A percentile compares a stretch with the other conserved stretches of the same genome.
These are phyloP conservation scores for Kazachstania bromeliacearum DNA, from an alignment of 805 yeast genomes.

Conservation along the genomic window DNA sequence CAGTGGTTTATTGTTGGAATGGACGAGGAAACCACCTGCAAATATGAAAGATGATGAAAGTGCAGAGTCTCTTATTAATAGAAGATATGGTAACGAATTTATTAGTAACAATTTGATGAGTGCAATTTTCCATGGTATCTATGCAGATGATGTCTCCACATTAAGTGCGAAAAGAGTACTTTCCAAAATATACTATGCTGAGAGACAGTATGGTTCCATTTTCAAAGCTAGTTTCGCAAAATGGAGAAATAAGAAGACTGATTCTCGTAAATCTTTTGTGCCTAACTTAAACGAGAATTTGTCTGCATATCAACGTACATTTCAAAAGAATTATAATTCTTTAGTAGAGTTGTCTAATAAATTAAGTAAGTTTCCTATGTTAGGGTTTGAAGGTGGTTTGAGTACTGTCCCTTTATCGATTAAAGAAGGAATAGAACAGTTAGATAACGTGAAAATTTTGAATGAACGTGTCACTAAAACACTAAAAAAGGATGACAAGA, in stretches of 20 bases:
- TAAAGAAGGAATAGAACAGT: conserved; percentile 29
- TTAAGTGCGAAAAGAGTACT: conserved; percentile 59
- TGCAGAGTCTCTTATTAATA: conserved; percentile 51
- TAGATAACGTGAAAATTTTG: conserved; percentile 29
- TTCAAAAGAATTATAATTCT: conserved; percentile 33
- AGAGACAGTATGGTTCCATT: conserved; percentile 50
- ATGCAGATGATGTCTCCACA: conserved; percentile 69
- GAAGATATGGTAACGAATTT: conserved; percentile 53
- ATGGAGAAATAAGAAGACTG: conserved; percentile 7
- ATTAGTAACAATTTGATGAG: conserved; percentile 53
- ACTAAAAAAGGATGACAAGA: neutral
- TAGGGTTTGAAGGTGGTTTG: conserved; percentile 49
- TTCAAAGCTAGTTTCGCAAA: conserved; percentile 37
- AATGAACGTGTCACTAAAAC: conserved; percentile 9
- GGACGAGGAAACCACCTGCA: conserved; percentile 32
- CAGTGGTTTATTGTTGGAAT: conserved; percentile 41
- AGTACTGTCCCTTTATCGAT: conserved; percentile 42
- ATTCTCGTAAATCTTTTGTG: neutral
- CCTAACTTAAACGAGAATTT: conserved; percentile 24
- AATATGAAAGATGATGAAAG: conserved; percentile 49
- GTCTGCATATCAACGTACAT: conserved; percentile 30
- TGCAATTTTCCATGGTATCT: conserved; percentile 82
- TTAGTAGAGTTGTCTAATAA: conserved; percentile 30
- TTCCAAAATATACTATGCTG: conserved; percentile 47
- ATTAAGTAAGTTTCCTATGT: conserved; percentile 51